A percentile compares a stretch with the other conserved stretches of the same genome.
These are phyloP conservation scores for Rhodomyrtus psidioides DNA, from an alignment of 441 rosid genomes.

Conservation along the genomic window DNA sequence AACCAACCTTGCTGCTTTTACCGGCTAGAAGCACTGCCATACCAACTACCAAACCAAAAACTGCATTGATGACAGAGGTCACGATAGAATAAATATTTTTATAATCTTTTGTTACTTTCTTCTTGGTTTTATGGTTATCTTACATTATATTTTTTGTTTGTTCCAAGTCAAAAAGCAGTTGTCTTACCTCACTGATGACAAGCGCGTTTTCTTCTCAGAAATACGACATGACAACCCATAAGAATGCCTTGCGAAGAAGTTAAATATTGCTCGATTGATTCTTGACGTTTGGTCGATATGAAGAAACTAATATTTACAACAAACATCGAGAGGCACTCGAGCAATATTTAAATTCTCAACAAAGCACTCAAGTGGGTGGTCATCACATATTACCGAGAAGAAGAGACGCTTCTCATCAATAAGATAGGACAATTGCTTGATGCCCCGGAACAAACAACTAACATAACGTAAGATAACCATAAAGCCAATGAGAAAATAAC, in stretches of 20 bases:
- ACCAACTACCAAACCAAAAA: no score
- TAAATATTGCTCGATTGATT: slow-evolving; percentile 29
- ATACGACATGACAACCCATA: slow-evolving; percentile 38
- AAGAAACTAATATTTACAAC: not conserved
- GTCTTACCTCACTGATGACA: no score
- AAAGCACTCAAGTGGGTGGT: slow-evolving; percentile 40
- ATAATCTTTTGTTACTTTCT: no score
- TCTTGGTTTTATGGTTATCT: no score
- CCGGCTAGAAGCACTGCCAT: no score
- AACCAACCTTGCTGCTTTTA: no score
- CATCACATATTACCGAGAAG: slow-evolving; percentile 36
- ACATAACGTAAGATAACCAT: not conserved
- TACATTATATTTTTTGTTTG: no score
- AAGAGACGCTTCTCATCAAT: slow-evolving; percentile 43
- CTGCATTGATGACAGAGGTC: no score
- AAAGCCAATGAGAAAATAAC: not conserved
- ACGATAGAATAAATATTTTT: no score
- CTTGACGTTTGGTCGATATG: slow-evolving; percentile 15
- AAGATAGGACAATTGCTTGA: slow-evolving; percentile 12
- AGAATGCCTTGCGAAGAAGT: slow-evolving; percentile 33
- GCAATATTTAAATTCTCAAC: slow-evolving; percentile 33
- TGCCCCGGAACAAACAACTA: slow-evolving; percentile 21
- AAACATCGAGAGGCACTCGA: slow-evolving; percentile 29
- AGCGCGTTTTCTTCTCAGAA: slow-evolving; percentile 13
- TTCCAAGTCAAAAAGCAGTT: no score